Conservation (phyloP, 768 basidiomycete species). For the Collybia sordida region DNA sequence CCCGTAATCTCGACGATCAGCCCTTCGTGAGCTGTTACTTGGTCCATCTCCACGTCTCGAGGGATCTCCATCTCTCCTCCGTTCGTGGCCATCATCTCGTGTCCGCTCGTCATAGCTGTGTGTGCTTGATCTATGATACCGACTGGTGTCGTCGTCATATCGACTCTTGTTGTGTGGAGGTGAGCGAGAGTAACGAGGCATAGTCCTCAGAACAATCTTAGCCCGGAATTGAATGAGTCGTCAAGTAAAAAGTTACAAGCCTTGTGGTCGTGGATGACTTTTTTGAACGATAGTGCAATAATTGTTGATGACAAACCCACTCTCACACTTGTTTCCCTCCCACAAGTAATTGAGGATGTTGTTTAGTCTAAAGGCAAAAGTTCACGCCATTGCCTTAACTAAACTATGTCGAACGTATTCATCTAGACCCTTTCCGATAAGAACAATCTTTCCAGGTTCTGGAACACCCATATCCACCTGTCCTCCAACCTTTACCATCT, state of each 20-base stretch:
- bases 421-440: constrained; percentile 82
- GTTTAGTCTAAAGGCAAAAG: neutral
- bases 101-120: constrained; percentile 6
- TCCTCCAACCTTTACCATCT: constrained; percentile 54
- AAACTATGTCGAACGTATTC: constrained; percentile 56
- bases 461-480: constrained; percentile 47
- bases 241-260: no score
- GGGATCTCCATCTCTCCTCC: constrained; percentile 7
- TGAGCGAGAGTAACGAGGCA: constrained; percentile 18
- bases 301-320: no score
- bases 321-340: no score
- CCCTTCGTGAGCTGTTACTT: constrained; percentile 9
- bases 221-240: no score
- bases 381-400: constrained; percentile 23
- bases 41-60: constrained; percentile 7
- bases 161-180: constrained; percentile 16
- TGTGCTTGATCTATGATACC: neutral
- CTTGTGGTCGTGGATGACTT: no score
- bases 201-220: neutral
- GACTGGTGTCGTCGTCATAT: constrained; percentile 13
- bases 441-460: constrained; percentile 75
- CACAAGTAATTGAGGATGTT: no score
- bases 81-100: constrained; percentile 12
- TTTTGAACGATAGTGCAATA: no score
- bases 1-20: constrained; percentile 12